Evolutionary conservation across 2,329 filamentous ascomycete species (phyloP).

Genomic region (Fusarium coicis): DNA sequence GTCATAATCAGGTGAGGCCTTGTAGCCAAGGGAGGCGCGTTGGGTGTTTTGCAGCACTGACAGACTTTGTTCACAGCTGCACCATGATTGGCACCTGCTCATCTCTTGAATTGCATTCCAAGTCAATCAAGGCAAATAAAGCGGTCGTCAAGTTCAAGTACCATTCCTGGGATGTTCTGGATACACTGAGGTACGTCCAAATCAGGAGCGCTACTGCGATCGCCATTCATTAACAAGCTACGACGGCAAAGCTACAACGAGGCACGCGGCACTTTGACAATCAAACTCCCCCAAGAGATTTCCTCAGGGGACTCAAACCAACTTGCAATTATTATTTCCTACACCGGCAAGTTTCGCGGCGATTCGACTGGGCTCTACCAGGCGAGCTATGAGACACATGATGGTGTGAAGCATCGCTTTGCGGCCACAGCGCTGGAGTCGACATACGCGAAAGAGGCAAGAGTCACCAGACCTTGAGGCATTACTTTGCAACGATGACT

Average conservation of each 20-base stretch:
- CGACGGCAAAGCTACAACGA: not conserved
- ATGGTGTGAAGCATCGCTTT: not conserved
- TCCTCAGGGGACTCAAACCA: accelerated
- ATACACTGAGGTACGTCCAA: accelerated
- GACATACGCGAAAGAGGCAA: not conserved
- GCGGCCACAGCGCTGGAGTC: not conserved
- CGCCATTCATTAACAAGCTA: accelerated
- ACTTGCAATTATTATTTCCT: accelerated
- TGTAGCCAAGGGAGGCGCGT: not conserved
- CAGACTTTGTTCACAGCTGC: not conserved
- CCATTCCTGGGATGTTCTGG: accelerated
- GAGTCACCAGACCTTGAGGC: no score
- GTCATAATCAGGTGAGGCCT: accelerated
- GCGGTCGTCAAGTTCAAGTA: accelerated
- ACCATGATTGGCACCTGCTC: not conserved
- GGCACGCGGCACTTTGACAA: accelerated
- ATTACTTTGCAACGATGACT: not conserved
- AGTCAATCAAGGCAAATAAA: not conserved
- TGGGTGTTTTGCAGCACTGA: accelerated
- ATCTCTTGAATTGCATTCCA: not conserved
- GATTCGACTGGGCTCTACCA: not conserved
- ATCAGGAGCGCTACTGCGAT: accelerated
- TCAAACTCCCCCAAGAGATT: accelerated
- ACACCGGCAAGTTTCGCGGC: not conserved
- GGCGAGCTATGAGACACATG: not conserved